Evolutionary conservation across 306 rosid species (phyloP).

Genomic region (Phaseolus lunatus): DNA sequence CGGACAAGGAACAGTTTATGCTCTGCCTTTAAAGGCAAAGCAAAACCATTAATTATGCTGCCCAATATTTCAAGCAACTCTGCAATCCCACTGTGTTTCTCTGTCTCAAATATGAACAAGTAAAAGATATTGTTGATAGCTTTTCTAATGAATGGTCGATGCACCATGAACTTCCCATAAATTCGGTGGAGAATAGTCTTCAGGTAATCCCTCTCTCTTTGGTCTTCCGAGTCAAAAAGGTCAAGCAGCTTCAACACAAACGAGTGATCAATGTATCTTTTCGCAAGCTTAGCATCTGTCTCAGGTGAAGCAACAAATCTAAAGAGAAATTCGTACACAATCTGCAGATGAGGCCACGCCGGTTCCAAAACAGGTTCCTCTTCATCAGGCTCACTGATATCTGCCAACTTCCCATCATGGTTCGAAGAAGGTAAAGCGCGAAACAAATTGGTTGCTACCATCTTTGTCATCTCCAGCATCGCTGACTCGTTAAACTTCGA

Average conservation of each 20-base stretch:
- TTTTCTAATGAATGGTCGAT: slow-evolving; percentile 70
- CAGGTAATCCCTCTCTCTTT: slow-evolving; percentile 72
- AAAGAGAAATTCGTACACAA: slow-evolving; percentile 63
- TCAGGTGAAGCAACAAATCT: slow-evolving; percentile 67
- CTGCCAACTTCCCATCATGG: slow-evolving; percentile 54
- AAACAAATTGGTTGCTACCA: slow-evolving; percentile 64
- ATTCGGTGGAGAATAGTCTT: slow-evolving; percentile 70
- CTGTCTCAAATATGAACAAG: slow-evolving; percentile 69
- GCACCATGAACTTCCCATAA: slow-evolving; percentile 77
- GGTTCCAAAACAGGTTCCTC: slow-evolving; percentile 70
- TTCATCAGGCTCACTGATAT: slow-evolving; percentile 60
- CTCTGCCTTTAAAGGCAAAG: slow-evolving; percentile 77
- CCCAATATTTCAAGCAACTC: slow-evolving; percentile 73
- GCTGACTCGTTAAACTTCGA: slow-evolving; percentile 61
- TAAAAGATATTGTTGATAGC: slow-evolving; percentile 70
- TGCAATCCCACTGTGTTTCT: slow-evolving; percentile 67
- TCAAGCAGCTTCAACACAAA: slow-evolving; percentile 67
- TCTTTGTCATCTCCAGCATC: slow-evolving; percentile 64
- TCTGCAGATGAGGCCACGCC: slow-evolving; percentile 71
- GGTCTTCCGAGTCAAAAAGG: slow-evolving; percentile 77
- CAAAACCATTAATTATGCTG: slow-evolving; percentile 71
- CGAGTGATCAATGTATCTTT: slow-evolving; percentile 63
- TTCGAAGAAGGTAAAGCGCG: slow-evolving; percentile 56
- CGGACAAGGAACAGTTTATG: slow-evolving; percentile 74
- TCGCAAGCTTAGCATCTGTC: slow-evolving; percentile 71